Evolutionary conservation across 192 early-diverging fungal genomes (phyloP).

Genomic region (Dissophora ornata): DNA sequence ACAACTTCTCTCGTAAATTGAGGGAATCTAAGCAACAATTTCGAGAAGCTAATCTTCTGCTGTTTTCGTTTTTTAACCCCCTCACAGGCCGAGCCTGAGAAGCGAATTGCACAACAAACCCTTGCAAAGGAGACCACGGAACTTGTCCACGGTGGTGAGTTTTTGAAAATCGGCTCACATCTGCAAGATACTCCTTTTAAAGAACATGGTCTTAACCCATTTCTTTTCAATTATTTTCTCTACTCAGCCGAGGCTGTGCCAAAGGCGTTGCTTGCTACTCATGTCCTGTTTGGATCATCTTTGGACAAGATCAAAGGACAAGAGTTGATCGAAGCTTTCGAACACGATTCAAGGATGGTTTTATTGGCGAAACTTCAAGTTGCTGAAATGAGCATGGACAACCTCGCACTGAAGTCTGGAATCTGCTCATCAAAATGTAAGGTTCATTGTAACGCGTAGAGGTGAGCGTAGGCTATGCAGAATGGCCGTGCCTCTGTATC

Average conservation of each 20-base stretch:
- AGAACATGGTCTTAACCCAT: no score
- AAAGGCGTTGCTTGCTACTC: constrained; percentile 76
- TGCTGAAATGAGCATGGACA: constrained; percentile 63
- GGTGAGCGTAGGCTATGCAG: no score
- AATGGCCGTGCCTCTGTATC: not conserved
- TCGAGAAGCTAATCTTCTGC: not conserved
- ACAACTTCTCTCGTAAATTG: no score
- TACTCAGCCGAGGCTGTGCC: constrained; percentile 62
- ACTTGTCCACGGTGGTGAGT: constrained; percentile 86
- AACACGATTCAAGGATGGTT: constrained; percentile 67
- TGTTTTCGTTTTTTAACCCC: not conserved
- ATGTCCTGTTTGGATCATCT: constrained; percentile 78
- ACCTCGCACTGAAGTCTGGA: constrained; percentile 69
- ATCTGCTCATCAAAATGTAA: constrained; percentile 78
- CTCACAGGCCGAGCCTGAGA: constrained; percentile 67
- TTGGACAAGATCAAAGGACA: constrained; percentile 56
- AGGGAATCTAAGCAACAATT: not conserved
- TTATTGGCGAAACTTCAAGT: constrained; percentile 55
- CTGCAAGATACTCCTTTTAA: no score
- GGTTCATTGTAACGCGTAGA: no score
- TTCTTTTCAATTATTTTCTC: no score
- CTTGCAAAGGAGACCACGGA: constrained; percentile 90
- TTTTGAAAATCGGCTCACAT: no score
- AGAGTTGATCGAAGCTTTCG: constrained; percentile 81
- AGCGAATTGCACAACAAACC: constrained; percentile 76